Evolutionary conservation across 176 grass and related monocot genomes (phyloP), one percentile per base, ranked within the genome.

Genomic region (Coix lacrymajobi): DNA sequence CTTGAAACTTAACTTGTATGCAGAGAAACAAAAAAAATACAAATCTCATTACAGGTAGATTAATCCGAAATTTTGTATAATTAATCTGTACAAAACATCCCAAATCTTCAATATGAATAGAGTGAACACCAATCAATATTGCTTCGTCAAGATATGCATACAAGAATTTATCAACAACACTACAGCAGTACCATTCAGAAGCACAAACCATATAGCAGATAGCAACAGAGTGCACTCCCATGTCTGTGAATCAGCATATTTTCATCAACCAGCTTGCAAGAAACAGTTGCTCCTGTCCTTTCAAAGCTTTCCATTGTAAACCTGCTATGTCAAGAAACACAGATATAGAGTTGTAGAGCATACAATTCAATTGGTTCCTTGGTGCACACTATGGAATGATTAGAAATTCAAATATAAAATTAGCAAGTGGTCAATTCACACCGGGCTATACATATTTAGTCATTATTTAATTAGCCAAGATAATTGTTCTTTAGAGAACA

Each of bases 401-500:
- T 79, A 83, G 30, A 62, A 64, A 62, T 67, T 67, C 24, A 75
- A 44, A 79, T 79, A 79, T 79, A 86, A 6, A 85, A 80, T 75
- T 80, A 49, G 46, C 28, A 6, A 62, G n/a, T 32, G 13, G 24
- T 79, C 84, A 30, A 86, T 72, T 86, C 66, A 79, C 84, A 75
- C 31, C 31, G 38, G 79, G 26, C 60, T 82, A 76, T 73, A 67
- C 69, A 83, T 67, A 39, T 73, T 86, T 82, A 86, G 46, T 85
- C 66, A 73, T 46, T 73, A 83, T 73, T 74, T 83, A 79, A 83
- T 79, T 78, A 77, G 65, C 2, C 46, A 82, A 83, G 45, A 90
- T 90, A 83, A 67, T 74, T 62, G 11, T 83, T 86, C 28, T 86
- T 83, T 79, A 76, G 46, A 76, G 75, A 77, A 56, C 87, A 84